Percentiles rank a stretch among this genome's conserved stretches.
phyloP scores from a whole-genome alignment of 164 flowering plant genomes.

The Aristolochia fimbriata region DNA sequence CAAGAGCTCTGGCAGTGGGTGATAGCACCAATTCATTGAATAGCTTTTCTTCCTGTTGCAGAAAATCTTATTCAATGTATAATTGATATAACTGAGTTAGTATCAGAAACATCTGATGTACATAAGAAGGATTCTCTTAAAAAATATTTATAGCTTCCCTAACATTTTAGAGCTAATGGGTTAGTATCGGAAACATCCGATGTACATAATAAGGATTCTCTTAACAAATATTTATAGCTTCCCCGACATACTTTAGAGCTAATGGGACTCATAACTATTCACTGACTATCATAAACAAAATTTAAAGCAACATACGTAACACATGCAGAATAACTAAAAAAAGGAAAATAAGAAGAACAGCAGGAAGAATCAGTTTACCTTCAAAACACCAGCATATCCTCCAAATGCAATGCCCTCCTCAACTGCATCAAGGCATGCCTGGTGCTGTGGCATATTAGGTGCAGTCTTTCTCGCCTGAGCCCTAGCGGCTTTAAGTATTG shows the following conservation, averaged over 20 bases:
- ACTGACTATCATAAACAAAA: too few species aligned
- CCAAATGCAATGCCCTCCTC: conserved; percentile 90
- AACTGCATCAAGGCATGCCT: conserved; percentile 76
- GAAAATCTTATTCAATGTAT: background rate
- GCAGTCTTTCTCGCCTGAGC: conserved; percentile 60
- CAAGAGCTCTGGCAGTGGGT: conserved; percentile 61
- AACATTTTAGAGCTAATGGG: too few species aligned
- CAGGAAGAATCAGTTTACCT: conserved; percentile 35
- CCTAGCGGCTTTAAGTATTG: conserved; percentile 48
- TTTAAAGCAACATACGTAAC: too few species aligned
- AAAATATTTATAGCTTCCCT: too few species aligned
- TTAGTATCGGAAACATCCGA: too few species aligned
- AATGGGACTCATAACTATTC: too few species aligned
- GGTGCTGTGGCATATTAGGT: conserved; percentile 86
- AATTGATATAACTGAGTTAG: background rate
- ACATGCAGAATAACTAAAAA: background rate
- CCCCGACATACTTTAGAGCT: too few species aligned
- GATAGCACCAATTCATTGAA: conserved; percentile 48
- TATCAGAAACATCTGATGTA: too few species aligned
- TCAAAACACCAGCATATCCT: conserved; percentile 71
- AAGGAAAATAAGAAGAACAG: background rate
- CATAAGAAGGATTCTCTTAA: too few species aligned
- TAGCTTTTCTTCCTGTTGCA: conserved; percentile 51
- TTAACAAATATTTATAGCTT: too few species aligned
- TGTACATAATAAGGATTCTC: too few species aligned